phyloP scores from a whole-genome alignment of 2,329 filamentous ascomycete species.

The Fusarium robinianum region DNA sequence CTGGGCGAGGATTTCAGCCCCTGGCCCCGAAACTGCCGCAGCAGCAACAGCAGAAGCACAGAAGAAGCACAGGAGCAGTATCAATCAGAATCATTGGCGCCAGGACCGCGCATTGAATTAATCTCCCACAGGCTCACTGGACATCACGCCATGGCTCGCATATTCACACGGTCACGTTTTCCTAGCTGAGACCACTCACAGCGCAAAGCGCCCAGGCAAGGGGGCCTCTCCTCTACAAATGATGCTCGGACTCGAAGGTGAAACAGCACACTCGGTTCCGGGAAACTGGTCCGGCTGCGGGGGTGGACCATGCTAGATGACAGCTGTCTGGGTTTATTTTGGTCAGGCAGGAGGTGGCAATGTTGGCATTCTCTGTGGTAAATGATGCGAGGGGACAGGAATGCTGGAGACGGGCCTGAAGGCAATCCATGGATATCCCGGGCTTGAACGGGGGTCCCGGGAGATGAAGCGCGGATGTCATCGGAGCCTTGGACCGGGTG shows the following conservation, averaged over 20 bases:
- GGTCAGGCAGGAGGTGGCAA: slow-evolving; percentile 23
- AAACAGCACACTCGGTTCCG: slow-evolving; percentile 31
- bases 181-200: slow-evolving; percentile 17
- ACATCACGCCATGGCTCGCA: slow-evolving; percentile 35
- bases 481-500: slow-evolving; percentile 25
- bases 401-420: background rate
- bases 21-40: slow-evolving; percentile 2
- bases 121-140: slow-evolving; percentile 29
- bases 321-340: slow-evolving; percentile 31
- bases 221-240: slow-evolving; percentile 10
- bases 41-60: background rate
- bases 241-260: slow-evolving; percentile 12
- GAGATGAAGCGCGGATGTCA: slow-evolving; percentile 13
- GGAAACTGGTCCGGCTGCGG: slow-evolving; percentile 34
- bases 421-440: slow-evolving; percentile 29
- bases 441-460: slow-evolving; percentile 22
- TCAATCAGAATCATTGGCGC: slow-evolving; percentile 1
- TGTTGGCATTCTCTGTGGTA: slow-evolving; percentile 3
- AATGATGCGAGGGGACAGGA: background rate
- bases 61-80: background rate
- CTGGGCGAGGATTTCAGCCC: no score
- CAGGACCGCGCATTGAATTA: slow-evolving; percentile 28
- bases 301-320: slow-evolving; percentile 36
- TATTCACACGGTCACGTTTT: slow-evolving; percentile 36
- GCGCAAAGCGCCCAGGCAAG: slow-evolving; percentile 14